Base-by-base conservation (phyloP, 148 eudicot genomes). In the Limonium bicolor region DNA sequence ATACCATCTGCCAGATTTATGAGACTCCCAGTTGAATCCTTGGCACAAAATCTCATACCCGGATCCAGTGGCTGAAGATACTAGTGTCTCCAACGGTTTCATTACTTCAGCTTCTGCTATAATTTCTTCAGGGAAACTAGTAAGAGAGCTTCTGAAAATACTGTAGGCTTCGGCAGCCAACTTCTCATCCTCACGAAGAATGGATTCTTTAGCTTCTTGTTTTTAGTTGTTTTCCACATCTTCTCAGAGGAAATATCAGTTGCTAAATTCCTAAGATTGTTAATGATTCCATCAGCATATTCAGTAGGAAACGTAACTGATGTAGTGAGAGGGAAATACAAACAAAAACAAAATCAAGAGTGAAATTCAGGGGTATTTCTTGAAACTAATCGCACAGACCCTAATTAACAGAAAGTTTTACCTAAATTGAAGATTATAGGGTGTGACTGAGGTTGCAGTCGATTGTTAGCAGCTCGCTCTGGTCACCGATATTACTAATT, bases 11-110 rank as follows among this genome's bases (percentile, higher is more conserved):
- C 94, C 80, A 45, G 94, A 76, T 62, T 79, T 87, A 50, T 87
- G 77, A 47, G 94, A 87, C 65, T 87, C 96, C 96, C 96, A 82
- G 23, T 87, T 82, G 55, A 87, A 87, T 42, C 94, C 96, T 64
- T 87, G 96, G 68, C 82, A 78, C 23, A 82, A 41, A 54, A 87
- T 69, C 54, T 87, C 94, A 50, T 20, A 73, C 17, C 96, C 96
- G 19, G 90, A 53, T 41, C 96, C 94, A 43, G 94, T 87, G 32
- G 82, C 94, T 14, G 95, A 76, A n/a, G 94, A 73, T 41, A 30
- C 23, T 56, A 79, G 69, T 34, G 58, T 52, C 21, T 27, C 45
- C 18, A 70, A 52, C 30, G 64, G 61, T 56, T 31, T 27, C 27
- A 43, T 14, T 29, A 46, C 73, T 61, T 63, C 77, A 21, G 38